Evolutionary conservation across 495 filamentous ascomycete species (phyloP).

Genomic region (Polyplosphaeria fusca): DNA sequence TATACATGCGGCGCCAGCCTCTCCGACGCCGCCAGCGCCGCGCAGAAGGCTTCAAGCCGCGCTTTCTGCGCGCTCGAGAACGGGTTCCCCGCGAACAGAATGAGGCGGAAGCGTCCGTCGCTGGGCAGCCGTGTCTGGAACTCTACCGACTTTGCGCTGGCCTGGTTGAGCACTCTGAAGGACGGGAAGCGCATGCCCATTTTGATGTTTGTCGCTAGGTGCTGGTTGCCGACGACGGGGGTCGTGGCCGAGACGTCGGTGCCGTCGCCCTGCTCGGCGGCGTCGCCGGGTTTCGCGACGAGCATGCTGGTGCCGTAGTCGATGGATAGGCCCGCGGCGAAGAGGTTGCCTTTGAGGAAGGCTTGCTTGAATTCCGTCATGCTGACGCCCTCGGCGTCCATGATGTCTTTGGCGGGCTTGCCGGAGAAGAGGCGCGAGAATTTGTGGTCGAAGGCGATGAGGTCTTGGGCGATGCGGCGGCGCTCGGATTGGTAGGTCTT

Average conservation of each 20-base stretch:
- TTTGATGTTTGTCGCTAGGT: conserved; percentile 35
- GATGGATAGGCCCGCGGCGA: conserved; percentile 35
- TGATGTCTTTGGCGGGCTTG: conserved; percentile 47
- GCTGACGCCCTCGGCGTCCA: conserved; percentile 54
- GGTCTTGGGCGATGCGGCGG: conserved; percentile 63
- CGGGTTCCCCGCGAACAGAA: conserved; percentile 65
- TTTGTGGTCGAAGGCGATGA: conserved; percentile 69
- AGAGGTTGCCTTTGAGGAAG: conserved; percentile 39
- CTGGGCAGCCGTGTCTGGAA: conserved; percentile 44
- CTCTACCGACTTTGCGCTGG: conserved; percentile 38
- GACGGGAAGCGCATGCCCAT: conserved; percentile 38
- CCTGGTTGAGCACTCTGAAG: conserved; percentile 39
- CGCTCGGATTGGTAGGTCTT: conserved; percentile 71
- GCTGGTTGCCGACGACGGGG: conserved; percentile 32
- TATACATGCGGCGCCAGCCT: conserved; percentile 49
- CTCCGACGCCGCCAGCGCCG: conserved; percentile 39
- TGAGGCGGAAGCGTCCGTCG: conserved; percentile 63
- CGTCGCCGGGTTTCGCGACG: conserved; percentile 34
- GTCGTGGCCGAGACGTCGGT: conserved; percentile 41
- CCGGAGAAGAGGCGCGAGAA: conserved; percentile 40
- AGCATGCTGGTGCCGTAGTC: conserved; percentile 40
- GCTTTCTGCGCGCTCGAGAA: conserved; percentile 42
- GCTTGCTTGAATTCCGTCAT: conserved; percentile 52
- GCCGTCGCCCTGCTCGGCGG: conserved; percentile 43
- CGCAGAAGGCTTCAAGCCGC: conserved; percentile 49